Evolutionary conservation across 139 green algal species (phyloP).

Genomic region (Volvox reticuliferus): DNA sequence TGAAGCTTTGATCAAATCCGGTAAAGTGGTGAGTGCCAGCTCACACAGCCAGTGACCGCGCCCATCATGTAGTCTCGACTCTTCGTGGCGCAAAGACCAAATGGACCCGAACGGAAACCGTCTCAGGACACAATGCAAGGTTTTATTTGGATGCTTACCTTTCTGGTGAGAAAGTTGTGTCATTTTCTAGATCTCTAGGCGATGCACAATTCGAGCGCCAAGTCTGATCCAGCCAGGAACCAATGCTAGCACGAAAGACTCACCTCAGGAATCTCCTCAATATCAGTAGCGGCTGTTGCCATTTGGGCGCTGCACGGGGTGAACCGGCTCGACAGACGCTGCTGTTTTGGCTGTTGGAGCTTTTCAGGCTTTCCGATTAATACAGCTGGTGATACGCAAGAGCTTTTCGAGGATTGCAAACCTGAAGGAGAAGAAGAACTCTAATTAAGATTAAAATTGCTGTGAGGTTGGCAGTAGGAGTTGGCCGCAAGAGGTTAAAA

Average conservation of each 20-base stretch:
- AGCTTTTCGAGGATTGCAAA: background rate
- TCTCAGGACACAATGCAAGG: background rate
- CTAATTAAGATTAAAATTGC: background rate
- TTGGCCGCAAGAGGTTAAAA: background rate
- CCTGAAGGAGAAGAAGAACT: background rate
- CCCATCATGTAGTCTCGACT: too few species aligned
- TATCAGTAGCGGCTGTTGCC: conserved; percentile 23
- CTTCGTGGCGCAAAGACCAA: too few species aligned
- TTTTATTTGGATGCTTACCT: background rate
- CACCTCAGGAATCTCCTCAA: conserved; percentile 40
- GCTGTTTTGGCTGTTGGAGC: background rate
- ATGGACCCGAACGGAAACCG: background rate
- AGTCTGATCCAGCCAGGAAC: background rate
- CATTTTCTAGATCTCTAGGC: background rate
- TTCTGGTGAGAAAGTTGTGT: background rate
- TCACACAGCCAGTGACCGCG: too few species aligned
- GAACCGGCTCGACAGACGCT: background rate
- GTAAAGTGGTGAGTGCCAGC: too few species aligned
- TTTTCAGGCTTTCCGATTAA: background rate
- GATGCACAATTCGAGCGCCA: background rate
- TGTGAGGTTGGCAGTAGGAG: background rate
- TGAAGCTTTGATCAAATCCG: too few species aligned
- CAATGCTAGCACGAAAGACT: background rate
- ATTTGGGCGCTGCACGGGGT: background rate
- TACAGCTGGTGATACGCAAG: background rate